Percentiles rank a stretch among this genome's conserved stretches.
These are phyloP conservation scores for Candida easanensis DNA, from an alignment of 805 yeast genomes.

Conservation along the genomic window DNA sequence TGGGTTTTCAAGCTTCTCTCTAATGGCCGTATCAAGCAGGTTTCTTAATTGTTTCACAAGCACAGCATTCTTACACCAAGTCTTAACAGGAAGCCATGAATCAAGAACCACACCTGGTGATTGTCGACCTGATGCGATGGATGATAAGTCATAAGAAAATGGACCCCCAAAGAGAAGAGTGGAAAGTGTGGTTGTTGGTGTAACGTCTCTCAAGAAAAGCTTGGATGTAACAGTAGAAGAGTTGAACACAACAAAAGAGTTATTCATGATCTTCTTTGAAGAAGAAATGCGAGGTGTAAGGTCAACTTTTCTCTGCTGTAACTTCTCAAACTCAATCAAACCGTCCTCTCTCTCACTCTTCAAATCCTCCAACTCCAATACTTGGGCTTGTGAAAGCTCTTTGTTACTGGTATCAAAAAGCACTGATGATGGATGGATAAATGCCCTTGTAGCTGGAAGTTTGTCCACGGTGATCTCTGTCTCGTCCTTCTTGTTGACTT, in stretches of 20 bases:
- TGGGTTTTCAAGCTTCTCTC: conserved; percentile 55
- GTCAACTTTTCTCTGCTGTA: conserved; percentile 31
- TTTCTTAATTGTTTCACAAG: conserved; percentile 66
- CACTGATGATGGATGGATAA: conserved; percentile 83
- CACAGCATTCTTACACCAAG: conserved; percentile 95
- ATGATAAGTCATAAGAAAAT: conserved; percentile 53
- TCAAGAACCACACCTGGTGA: conserved; percentile 86
- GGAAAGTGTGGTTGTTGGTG: conserved; percentile 75
- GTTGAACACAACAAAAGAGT: conserved; percentile 63
- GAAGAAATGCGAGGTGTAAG: conserved; percentile 35
- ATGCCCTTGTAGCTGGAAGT: conserved; percentile 67
- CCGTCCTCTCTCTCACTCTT: conserved; percentile 40
- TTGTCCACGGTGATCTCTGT: conserved; percentile 22
- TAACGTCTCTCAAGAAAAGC: conserved; percentile 67
- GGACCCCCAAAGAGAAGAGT: conserved; percentile 81
- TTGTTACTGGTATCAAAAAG: conserved; percentile 50
- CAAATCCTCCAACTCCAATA: conserved; percentile 22
- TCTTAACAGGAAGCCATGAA: conserved; percentile 83
- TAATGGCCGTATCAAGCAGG: conserved; percentile 66
- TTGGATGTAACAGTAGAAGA: conserved; percentile 63
- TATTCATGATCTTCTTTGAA: conserved; percentile 35
- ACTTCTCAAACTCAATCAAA: conserved; percentile 32
- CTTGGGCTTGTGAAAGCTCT: conserved; percentile 25
- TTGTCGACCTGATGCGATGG: conserved; percentile 40
- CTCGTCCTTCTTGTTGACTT: conserved; percentile 10